These are phyloP conservation scores for Sporothrix sp. DNA, from an alignment of 2,329 filamentous ascomycete genomes.

Conservation along the genomic window DNA sequence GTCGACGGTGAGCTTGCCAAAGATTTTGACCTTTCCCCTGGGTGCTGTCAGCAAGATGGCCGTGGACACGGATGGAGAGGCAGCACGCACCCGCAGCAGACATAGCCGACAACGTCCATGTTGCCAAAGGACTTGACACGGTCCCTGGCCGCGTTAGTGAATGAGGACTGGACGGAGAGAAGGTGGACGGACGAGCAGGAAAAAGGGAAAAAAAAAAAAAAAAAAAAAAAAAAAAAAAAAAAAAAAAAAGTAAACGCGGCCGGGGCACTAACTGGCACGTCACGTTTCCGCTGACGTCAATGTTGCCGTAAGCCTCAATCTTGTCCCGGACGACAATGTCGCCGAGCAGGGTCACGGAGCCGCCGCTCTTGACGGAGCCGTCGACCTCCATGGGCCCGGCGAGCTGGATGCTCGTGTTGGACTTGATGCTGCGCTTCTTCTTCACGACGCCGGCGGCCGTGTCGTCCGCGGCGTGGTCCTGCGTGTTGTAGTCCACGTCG, in stretches of 20 bases:
- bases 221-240: neutral
- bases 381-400: constrained; percentile 38
- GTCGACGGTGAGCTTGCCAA: constrained; percentile 35
- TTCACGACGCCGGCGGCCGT: constrained; percentile 15
- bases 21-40: constrained; percentile 37
- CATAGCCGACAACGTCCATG: constrained; percentile 32
- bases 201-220: neutral
- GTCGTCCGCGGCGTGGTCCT: constrained; percentile 2
- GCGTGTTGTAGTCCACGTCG: constrained; percentile 16
- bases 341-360: constrained; percentile 34
- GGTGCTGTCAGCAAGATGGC: neutral
- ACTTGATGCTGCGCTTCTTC: constrained; percentile 33
- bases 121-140: constrained; percentile 39
- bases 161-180: too few species aligned
- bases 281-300: constrained; percentile 33
- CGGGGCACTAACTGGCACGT: constrained; percentile 36
- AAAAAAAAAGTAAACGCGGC: too few species aligned
- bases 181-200: too few species aligned
- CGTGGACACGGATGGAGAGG: neutral
- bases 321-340: constrained; percentile 35
- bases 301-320: constrained; percentile 37
- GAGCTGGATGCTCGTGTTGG: constrained; percentile 32
- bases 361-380: constrained; percentile 37
- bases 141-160: constrained; percentile 24
- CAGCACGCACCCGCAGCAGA: constrained; percentile 28